Conservation (phyloP, 768 basidiomycete species). For the Pilatotrama ljubarskyi region DNA sequence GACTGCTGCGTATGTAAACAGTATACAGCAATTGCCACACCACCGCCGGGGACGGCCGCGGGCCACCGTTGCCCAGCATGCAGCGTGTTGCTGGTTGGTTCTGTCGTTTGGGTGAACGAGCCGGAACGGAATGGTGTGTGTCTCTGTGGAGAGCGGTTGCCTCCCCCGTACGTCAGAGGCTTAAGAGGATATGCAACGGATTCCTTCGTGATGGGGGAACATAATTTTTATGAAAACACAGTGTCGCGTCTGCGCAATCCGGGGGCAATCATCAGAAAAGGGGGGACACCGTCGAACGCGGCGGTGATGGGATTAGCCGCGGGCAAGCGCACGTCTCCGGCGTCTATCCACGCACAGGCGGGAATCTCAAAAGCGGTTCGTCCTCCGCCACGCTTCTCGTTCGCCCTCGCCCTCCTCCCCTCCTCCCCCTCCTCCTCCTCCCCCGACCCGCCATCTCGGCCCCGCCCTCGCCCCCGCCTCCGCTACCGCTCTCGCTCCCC, state of each 20-base stretch:
- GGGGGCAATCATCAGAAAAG: slow-evolving; percentile 11
- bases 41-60: not conserved
- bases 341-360: slow-evolving; percentile 1
- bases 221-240: not conserved
- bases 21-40: too few species aligned
- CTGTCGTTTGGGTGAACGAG: too few species aligned
- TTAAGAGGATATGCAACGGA: not conserved
- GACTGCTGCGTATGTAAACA: not conserved
- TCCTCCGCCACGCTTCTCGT: slow-evolving; percentile 5
- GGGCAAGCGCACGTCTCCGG: slow-evolving; percentile 1
- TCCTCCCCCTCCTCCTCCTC: slow-evolving; percentile 5
- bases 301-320: slow-evolving; percentile 19
- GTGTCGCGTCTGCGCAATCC: not conserved
- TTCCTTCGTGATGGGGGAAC: not conserved
- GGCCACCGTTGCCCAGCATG: not conserved
- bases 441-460: not conserved
- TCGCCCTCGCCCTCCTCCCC: slow-evolving; percentile 1
- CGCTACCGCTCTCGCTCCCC: slow-evolving; percentile 13
- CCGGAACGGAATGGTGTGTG: not conserved
- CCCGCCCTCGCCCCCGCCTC: slow-evolving; percentile 4
- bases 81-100: too few species aligned
- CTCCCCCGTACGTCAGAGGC: slow-evolving; percentile 14
- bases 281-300: not conserved
- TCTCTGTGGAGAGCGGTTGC: not conserved
- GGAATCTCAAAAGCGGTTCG: slow-evolving; percentile 20